Evolutionary conservation across 2,329 filamentous ascomycete species (phyloP).

Genomic region (Monilinia fructigena): DNA sequence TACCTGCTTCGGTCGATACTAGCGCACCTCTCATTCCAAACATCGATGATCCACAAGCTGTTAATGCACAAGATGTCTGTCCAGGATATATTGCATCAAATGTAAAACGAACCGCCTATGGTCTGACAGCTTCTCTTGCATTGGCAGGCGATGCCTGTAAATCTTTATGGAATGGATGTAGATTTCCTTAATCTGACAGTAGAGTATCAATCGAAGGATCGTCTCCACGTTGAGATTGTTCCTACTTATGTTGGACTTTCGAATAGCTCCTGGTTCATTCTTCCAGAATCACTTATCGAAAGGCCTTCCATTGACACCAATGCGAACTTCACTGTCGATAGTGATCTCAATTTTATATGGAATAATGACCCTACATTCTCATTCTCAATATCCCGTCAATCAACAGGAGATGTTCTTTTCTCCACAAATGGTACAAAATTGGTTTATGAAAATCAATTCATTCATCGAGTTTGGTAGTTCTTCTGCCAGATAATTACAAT

Average conservation of each 20-base stretch:
- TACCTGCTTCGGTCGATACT: constrained; percentile 47
- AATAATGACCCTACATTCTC: constrained; percentile 60
- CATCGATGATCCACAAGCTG: constrained; percentile 60
- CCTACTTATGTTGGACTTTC: constrained; percentile 60
- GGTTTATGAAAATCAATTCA: constrained; percentile 74
- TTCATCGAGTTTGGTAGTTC: constrained; percentile 70
- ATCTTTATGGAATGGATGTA: constrained; percentile 76
- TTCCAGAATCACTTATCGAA: constrained; percentile 60
- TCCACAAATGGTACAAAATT: constrained; percentile 62
- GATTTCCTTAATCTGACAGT: constrained; percentile 64
- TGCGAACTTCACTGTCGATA: constrained; percentile 47
- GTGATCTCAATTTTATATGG: constrained; percentile 56
- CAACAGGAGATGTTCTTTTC: constrained; percentile 65
- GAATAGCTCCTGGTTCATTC: constrained; percentile 65
- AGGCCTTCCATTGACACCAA: constrained; percentile 42
- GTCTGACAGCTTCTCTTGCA: constrained; percentile 66
- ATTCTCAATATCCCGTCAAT: constrained; percentile 61
- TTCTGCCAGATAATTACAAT: constrained; percentile 68
- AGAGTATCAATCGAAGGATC: constrained; percentile 62
- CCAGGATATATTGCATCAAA: constrained; percentile 68
- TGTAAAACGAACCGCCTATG: constrained; percentile 51
- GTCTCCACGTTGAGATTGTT: constrained; percentile 68
- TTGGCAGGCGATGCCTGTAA: constrained; percentile 72
- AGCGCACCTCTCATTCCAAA: constrained; percentile 58
- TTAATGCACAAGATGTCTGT: constrained; percentile 54